Evolutionary conservation across 305 asterid species (phyloP).

Genomic region (Solanum hybrid): DNA sequence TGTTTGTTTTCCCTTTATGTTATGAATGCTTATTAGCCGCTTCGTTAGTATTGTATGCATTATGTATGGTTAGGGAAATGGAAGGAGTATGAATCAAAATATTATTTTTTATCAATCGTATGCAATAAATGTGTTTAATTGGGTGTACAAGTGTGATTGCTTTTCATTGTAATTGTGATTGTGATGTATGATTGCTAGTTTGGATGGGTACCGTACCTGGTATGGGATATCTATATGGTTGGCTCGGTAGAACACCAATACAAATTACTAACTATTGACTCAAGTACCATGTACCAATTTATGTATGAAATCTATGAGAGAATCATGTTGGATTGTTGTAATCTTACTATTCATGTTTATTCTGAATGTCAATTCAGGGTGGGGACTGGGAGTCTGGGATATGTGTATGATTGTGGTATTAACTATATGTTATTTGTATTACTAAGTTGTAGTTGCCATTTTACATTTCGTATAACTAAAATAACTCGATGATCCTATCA

Average conservation of each 20-base stretch:
- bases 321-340: not conserved
- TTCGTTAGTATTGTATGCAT: not conserved
- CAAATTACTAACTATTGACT: not conserved
- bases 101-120: not conserved
- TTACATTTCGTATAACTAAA: not conserved
- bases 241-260: not conserved
- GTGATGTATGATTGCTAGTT: not conserved
- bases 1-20: not conserved
- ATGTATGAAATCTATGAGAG: not conserved
- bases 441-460: not conserved
- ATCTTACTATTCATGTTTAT: no score
- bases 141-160: not conserved
- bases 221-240: not conserved
- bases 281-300: not conserved
- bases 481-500: not conserved
- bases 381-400: not conserved
- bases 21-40: not conserved
- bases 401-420: not conserved
- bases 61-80: not conserved
- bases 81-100: not conserved
- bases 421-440: not conserved
- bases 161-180: not conserved
- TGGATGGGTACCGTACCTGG: not conserved
- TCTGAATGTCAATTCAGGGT: not conserved
- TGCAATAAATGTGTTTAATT: not conserved